Evolutionary conservation across 345 rosid genomes (phyloP).

Genomic region (Eucalyptus coolabah): DNA sequence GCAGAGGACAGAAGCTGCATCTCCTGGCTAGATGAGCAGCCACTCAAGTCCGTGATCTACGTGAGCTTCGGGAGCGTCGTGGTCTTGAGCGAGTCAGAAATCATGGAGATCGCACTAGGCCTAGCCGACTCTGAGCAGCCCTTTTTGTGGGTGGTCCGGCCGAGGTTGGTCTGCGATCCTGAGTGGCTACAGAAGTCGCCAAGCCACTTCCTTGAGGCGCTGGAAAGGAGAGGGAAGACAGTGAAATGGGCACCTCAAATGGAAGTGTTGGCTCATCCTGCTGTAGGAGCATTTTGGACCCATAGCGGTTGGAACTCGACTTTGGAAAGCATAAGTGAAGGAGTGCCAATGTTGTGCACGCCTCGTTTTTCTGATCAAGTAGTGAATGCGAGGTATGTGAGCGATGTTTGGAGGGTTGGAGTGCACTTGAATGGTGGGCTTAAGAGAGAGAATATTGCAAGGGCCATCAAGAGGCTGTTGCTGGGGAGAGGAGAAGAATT

Average conservation of each 20-base stretch:
- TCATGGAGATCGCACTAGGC: conserved; percentile 15
- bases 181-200: background rate
- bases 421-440: conserved; percentile 16
- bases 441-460: conserved; percentile 21
- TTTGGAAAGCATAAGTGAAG: conserved; percentile 46
- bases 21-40: conserved; percentile 22
- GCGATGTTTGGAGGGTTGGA: conserved; percentile 47
- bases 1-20: conserved; percentile 6
- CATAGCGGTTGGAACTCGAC: conserved; percentile 72
- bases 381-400: conserved; percentile 32
- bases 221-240: conserved; percentile 16
- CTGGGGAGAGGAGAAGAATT: conserved; percentile 15
- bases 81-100: background rate
- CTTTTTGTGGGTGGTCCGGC: conserved; percentile 21
- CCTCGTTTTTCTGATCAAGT: conserved; percentile 53
- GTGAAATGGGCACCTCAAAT: conserved; percentile 69
- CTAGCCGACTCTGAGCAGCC: conserved; percentile 1
- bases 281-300: conserved; percentile 53
- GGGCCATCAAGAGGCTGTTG: conserved; percentile 13
- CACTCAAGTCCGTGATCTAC: conserved; percentile 13
- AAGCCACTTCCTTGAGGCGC: background rate
- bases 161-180: background rate
- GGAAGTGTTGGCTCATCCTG: conserved; percentile 38
- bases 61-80: conserved; percentile 29
- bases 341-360: conserved; percentile 63